Evolutionary conservation across 2,329 filamentous ascomycete species (phyloP).

Genomic region (Colletotrichum incanum): DNA sequence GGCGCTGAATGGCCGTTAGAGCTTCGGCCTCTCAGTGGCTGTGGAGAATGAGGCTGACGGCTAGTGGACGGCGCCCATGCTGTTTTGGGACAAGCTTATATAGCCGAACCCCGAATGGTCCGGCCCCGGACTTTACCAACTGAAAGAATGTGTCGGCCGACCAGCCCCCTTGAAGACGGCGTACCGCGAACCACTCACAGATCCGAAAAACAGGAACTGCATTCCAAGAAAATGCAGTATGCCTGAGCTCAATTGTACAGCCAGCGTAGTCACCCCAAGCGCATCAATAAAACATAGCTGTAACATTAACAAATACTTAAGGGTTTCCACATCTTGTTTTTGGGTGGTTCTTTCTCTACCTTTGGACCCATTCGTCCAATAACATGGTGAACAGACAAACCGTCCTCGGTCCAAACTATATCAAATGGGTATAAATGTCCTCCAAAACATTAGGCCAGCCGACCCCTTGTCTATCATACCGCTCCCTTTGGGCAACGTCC

Average conservation of each 20-base stretch:
- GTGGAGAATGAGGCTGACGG: constrained; percentile 24
- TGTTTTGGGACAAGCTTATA: constrained; percentile 1
- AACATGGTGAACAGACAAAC: background rate
- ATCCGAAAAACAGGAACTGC: background rate
- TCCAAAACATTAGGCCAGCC: background rate
- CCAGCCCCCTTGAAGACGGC: background rate
- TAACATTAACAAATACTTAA: background rate
- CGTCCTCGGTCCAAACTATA: background rate
- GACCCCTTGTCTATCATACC: constrained; percentile 4
- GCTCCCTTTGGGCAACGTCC: background rate
- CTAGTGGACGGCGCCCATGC: constrained; percentile 6
- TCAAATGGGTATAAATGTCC: constrained; percentile 33
- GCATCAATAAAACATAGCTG: background rate
- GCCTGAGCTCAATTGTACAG: background rate
- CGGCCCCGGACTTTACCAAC: background rate
- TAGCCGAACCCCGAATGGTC: background rate
- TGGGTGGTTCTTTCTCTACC: background rate
- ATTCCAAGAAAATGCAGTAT: background rate
- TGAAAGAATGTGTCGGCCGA: background rate
- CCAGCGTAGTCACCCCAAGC: background rate
- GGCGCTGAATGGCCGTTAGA: background rate
- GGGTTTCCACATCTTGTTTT: background rate
- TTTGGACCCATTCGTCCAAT: background rate
- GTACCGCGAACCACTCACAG: background rate
- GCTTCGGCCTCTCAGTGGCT: constrained; percentile 1